Percentiles rank a stretch among this genome's conserved stretches.
Evolutionary conservation across 768 basidiomycete species (phyloP).

Genomic region (Psilocybe sp.): DNA sequence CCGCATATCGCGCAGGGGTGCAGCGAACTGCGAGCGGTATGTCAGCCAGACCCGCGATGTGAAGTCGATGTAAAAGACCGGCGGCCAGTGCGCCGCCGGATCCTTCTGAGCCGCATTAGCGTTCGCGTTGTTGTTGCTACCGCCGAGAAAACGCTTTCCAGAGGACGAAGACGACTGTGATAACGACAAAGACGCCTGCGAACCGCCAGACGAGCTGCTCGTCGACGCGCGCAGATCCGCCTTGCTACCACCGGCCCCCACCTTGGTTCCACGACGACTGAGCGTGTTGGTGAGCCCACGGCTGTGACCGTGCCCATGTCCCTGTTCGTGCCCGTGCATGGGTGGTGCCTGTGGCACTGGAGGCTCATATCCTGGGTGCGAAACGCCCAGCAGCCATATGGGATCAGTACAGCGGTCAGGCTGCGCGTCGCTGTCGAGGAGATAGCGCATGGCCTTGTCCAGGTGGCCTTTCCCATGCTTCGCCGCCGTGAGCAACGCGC

Average conservation of each 20-base stretch:
- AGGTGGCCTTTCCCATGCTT: constrained; percentile 74
- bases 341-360: constrained; percentile 13
- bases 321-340: background rate
- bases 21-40: constrained; percentile 80
- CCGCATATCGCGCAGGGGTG: constrained; percentile 66
- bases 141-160: no score
- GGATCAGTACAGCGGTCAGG: constrained; percentile 80
- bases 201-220: no score
- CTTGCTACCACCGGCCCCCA: no score
- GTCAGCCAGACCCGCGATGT: constrained; percentile 88
- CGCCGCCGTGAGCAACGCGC: constrained; percentile 62
- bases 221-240: no score
- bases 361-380: constrained; percentile 72
- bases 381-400: constrained; percentile 88
- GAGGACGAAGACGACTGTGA: no score
- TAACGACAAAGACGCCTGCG: no score
- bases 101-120: constrained; percentile 20
- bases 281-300: no score
- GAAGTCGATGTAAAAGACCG: constrained; percentile 86
- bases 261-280: no score
- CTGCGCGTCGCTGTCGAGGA: constrained; percentile 86
- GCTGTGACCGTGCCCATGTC: background rate
- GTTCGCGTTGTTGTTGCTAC: no score
- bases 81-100: constrained; percentile 65
- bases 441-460: constrained; percentile 82